phyloP scores from a whole-genome alignment of 768 basidiomycete species.

The Leccinum truebloodii region DNA sequence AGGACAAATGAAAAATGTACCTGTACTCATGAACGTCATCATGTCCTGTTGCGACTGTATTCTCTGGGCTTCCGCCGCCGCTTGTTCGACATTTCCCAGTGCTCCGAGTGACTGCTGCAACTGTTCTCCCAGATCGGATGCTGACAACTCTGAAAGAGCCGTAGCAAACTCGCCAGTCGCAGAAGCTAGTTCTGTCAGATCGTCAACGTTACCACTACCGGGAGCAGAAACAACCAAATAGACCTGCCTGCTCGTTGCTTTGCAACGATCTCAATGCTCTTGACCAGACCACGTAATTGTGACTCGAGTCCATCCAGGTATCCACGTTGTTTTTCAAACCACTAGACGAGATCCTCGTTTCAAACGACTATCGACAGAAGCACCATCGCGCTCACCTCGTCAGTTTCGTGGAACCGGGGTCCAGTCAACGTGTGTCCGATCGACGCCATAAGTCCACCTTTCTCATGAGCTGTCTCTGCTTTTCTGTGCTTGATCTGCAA shows the following conservation, averaged over 20 bases:
- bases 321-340: constrained; percentile 86
- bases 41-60: constrained; percentile 83
- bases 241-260: constrained; percentile 74
- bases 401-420: constrained; percentile 83
- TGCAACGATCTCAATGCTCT: constrained; percentile 82
- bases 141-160: constrained; percentile 64
- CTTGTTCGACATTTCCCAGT: constrained; percentile 73
- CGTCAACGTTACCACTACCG: neutral
- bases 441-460: constrained; percentile 80
- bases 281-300: constrained; percentile 83
- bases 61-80: constrained; percentile 71
- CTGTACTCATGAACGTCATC: constrained; percentile 75
- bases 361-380: neutral
- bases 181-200: constrained; percentile 57
- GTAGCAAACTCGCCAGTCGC: constrained; percentile 82
- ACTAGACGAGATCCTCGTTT: constrained; percentile 46
- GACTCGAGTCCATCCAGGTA: constrained; percentile 90
- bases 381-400: constrained; percentile 56
- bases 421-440: constrained; percentile 80
- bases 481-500: constrained; percentile 85
- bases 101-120: constrained; percentile 69
- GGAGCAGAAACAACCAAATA: neutral
- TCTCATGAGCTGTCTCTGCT: constrained; percentile 72
- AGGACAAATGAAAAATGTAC: constrained; percentile 31
- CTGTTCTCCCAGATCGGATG: constrained; percentile 74